These are phyloP conservation scores for Pleurotus salmoneostramineus DNA, from an alignment of 768 basidiomycete species.

Conservation along the genomic window DNA sequence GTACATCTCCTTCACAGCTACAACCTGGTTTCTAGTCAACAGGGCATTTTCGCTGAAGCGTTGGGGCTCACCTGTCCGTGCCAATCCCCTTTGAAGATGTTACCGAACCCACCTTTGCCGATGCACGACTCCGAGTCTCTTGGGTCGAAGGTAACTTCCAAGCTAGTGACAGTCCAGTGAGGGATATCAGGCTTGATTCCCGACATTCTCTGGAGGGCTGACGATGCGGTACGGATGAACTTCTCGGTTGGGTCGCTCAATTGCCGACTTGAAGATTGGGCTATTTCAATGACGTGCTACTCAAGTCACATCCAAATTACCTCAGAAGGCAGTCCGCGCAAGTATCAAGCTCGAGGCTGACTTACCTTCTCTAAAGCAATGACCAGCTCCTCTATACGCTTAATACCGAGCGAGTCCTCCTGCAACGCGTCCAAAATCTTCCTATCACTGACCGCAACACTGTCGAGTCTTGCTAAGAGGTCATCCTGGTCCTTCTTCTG, in stretches of 20 bases:
- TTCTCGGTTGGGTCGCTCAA: conserved; percentile 9
- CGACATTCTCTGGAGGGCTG: conserved; percentile 13
- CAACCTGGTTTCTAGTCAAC: neutral
- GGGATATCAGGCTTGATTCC: conserved; percentile 12
- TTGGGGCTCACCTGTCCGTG: neutral
- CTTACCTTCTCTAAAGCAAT: conserved; percentile 16
- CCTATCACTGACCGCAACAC: conserved; percentile 12
- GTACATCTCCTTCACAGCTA: neutral
- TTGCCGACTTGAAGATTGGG: neutral
- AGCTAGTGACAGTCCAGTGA: conserved; percentile 20
- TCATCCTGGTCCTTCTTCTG: conserved; percentile 10
- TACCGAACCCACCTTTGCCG: conserved; percentile 3
- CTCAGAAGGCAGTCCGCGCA: no score
- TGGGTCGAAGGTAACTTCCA: conserved; percentile 19
- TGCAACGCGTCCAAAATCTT: conserved; percentile 15
- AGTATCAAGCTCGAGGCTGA: neutral
- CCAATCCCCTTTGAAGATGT: conserved; percentile 5
- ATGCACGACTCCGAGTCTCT: neutral
- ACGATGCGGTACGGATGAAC: conserved; percentile 14
- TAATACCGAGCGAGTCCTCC: conserved; percentile 9
- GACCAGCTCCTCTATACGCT: conserved; percentile 14
- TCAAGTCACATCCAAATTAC: no score
- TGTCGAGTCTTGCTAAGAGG: conserved; percentile 11
- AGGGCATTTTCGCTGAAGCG: neutral
- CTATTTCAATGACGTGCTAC: neutral